Base-by-base conservation (phyloP, 2,329 filamentous ascomycete species). In the Fusarium domesticum region DNA sequence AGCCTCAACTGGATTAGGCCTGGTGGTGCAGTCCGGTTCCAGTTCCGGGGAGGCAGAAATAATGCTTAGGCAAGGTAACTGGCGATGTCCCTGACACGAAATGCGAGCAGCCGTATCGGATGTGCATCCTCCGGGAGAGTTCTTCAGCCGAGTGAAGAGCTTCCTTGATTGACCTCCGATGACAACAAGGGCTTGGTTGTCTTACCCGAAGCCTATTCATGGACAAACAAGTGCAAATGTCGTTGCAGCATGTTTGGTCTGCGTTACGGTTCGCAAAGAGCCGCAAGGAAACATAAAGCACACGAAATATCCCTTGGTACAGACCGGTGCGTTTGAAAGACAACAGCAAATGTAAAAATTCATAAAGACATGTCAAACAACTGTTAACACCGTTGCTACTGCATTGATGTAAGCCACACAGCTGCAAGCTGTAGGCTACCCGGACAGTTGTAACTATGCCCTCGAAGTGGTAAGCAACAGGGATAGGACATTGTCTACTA, bases 31-130 rank as follows among this genome's bases (percentile, higher is more conserved):
- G 15, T 33, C 11, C 31, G n/a, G 8, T 28, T 28, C 42, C 45
- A 47, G 40, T 37, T 47, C 39, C 36, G 35, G 37, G 48, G 45
- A 47, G 19, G 43, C 25, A 16, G 30, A 32, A 54, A 37, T 39
- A 39, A 37, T 37, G 43, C 47, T 51, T 30, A 53, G 37, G 47
- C 50, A 41, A 20, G 39, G 37, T 39, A 35, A 34, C 25, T 45
- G 51, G 39, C 35, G 23, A 37, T 19, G 33, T 43, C 19, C 40
- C 49, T 41, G 30, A 39, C 39, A 46, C 37, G 35, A 18, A 39
- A 48, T 37, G 51, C 45, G 49, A 54, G 42, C 43, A 42, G 28
- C 48, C 51, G 45, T 43, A 55, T 55, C 48, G 37, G 45, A 49
- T 53, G 39, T 44, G 51, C 51, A 53, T 47, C 38, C 45, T 39